Evolutionary conservation across 352 stramenopile species (phyloP).

Genomic region (Pythium phragmiticola): DNA sequence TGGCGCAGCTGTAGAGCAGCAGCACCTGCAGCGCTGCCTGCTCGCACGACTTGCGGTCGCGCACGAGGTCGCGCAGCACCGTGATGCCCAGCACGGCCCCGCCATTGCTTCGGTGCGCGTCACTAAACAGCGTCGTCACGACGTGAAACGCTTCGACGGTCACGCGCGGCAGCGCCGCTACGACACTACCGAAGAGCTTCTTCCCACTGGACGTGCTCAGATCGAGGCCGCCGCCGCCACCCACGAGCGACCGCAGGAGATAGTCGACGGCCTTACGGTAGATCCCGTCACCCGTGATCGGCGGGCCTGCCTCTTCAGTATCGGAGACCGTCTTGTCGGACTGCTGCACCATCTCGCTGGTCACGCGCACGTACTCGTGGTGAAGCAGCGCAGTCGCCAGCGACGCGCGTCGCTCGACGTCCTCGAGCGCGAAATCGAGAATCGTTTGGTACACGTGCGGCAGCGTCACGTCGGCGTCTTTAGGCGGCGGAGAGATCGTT

Average conservation of each 20-base stretch:
- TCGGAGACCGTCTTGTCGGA: not conserved
- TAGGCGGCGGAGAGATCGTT: slow-evolving; percentile 13
- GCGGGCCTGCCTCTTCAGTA: not conserved
- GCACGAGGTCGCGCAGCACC: slow-evolving; percentile 65
- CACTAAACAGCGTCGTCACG: slow-evolving; percentile 44
- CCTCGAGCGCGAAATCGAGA: slow-evolving; percentile 63
- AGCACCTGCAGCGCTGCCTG: slow-evolving; percentile 53
- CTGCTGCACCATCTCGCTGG: slow-evolving; percentile 18
- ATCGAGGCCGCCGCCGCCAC: slow-evolving; percentile 50
- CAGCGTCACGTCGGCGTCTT: slow-evolving; percentile 30
- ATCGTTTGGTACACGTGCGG: slow-evolving; percentile 67
- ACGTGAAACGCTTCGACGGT: slow-evolving; percentile 59
- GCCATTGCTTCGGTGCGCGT: slow-evolving; percentile 33
- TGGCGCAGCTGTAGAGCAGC: slow-evolving; percentile 66
- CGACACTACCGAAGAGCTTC: slow-evolving; percentile 62
- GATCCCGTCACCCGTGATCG: slow-evolving; percentile 25
- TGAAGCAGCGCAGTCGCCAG: slow-evolving; percentile 56
- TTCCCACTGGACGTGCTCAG: slow-evolving; percentile 57
- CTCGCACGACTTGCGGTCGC: slow-evolving; percentile 58
- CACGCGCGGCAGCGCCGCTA: slow-evolving; percentile 56
- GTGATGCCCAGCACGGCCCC: slow-evolving; percentile 73
- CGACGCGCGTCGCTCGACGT: slow-evolving; percentile 46
- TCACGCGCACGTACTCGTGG: slow-evolving; percentile 63
- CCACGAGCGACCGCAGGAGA: slow-evolving; percentile 43
- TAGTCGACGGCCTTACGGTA: slow-evolving; percentile 51